Conservation (phyloP, 371 early-diverging fungal genomes). For the Mucor circinelloides region DNA sequence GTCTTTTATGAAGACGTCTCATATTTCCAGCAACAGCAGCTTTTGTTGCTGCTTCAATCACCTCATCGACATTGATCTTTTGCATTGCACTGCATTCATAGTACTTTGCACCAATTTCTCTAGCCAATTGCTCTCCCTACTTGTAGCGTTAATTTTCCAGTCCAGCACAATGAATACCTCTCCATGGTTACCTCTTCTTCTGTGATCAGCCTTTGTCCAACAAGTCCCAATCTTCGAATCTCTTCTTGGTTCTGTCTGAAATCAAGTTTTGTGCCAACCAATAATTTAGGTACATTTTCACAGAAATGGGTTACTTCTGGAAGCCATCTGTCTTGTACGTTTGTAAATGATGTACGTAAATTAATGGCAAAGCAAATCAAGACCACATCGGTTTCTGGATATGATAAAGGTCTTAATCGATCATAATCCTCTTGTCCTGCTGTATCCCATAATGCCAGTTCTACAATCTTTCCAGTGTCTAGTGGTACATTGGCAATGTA, state of each 20-base stretch:
- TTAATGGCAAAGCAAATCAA: conserved; percentile 74
- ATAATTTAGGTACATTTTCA: conserved; percentile 81
- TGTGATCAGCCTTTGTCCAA: conserved; percentile 26
- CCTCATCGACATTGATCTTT: conserved; percentile 47
- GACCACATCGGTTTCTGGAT: conserved; percentile 76
- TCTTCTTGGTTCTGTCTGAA: conserved; percentile 27
- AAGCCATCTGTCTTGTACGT: conserved; percentile 75
- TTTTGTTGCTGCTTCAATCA: conserved; percentile 51
- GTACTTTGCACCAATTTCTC: conserved; percentile 53
- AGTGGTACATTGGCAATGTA: conserved; percentile 67
- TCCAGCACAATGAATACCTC: not conserved
- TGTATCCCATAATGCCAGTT: conserved; percentile 73
- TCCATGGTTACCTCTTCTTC: conserved; percentile 18
- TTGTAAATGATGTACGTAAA: conserved; percentile 67
- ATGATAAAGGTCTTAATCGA: conserved; percentile 74
- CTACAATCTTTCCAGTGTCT: conserved; percentile 64
- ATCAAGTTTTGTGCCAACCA: conserved; percentile 82
- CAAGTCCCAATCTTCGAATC: conserved; percentile 19
- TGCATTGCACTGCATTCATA: conserved; percentile 55
- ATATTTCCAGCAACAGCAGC: conserved; percentile 47
- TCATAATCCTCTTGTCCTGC: conserved; percentile 96
- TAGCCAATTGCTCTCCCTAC: conserved; percentile 50
- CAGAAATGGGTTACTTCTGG: conserved; percentile 87
- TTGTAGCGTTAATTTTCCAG: not conserved
- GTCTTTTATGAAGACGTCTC: conserved; percentile 42